Conservation (phyloP, 106 monocot species). For the Dendrobium huoshanense region DNA sequence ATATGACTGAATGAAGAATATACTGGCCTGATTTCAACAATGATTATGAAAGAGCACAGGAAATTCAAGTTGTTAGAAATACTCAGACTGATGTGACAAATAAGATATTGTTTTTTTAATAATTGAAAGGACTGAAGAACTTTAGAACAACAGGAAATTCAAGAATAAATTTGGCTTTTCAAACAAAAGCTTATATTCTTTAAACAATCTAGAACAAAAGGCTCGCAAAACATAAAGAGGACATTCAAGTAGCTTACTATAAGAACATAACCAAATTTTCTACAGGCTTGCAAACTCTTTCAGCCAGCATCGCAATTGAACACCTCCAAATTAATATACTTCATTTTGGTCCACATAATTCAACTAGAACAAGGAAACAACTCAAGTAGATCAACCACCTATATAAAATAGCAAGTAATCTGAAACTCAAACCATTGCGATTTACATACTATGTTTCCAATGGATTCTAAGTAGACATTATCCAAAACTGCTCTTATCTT, state of each 20-base stretch:
- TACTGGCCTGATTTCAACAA: slow-evolving; percentile 24
- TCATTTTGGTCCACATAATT: no score
- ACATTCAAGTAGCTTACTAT: not conserved
- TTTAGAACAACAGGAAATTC: not conserved
- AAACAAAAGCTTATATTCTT: not conserved
- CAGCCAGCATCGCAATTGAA: no score
- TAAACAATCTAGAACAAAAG: not conserved
- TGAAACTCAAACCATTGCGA: no score
- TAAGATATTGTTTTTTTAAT: not conserved
- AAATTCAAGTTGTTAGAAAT: slow-evolving; percentile 1
- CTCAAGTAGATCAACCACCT: no score
- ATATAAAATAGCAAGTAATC: no score
- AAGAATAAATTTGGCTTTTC: not conserved
- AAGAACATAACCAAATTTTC: not conserved
- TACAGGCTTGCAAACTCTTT: no score
- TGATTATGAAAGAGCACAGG: not conserved
- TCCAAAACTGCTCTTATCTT: no score
- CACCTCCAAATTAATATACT: no score
- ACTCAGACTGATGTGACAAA: not conserved
- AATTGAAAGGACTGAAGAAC: not conserved
- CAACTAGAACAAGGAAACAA: no score
- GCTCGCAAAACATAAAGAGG: no score
- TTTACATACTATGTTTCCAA: no score
- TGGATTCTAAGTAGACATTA: no score
- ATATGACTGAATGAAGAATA: slow-evolving; percentile 9